phyloP scores from a whole-genome alignment of 2,329 filamentous ascomycete genomes.

The Botryotinia convoluta region DNA sequence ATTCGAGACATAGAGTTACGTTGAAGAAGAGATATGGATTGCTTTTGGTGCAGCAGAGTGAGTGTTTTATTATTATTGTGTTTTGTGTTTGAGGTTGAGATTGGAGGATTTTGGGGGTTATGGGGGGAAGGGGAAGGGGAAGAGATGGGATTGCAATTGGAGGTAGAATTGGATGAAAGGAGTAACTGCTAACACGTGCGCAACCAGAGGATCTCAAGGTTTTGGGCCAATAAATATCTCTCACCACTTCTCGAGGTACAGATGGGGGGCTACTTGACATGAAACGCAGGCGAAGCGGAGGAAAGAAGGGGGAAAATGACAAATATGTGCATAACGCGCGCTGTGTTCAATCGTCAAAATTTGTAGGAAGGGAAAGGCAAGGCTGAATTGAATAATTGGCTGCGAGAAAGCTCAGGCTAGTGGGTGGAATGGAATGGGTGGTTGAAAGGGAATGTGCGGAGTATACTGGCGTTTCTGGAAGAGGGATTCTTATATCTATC shows the following conservation, averaged over 20 bases:
- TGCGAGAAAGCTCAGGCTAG: neutral
- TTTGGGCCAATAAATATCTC: conserved; percentile 41
- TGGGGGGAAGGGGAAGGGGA: neutral
- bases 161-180: neutral
- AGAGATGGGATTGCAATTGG: neutral
- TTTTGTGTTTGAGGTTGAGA: neutral
- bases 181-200: conserved; percentile 22
- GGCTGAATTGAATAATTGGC: neutral
- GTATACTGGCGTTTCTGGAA: conserved; percentile 19
- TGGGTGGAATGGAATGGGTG: neutral
- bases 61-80: conserved; percentile 29
- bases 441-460: conserved; percentile 17
- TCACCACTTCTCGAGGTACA: neutral
- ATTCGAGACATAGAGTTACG: conserved; percentile 91
- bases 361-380: neutral
- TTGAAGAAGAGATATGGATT: conserved; percentile 91
- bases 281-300: neutral
- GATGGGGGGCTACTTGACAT: neutral
- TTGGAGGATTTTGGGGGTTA: neutral
- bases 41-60: conserved; percentile 76
- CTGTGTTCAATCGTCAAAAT: neutral
- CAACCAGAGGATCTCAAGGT: conserved; percentile 44
- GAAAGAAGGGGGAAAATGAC: neutral
- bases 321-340: neutral
- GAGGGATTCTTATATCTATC: conserved; percentile 7